phyloP scores from a whole-genome alignment of 306 rosid species.

The Rosa rugosa region DNA sequence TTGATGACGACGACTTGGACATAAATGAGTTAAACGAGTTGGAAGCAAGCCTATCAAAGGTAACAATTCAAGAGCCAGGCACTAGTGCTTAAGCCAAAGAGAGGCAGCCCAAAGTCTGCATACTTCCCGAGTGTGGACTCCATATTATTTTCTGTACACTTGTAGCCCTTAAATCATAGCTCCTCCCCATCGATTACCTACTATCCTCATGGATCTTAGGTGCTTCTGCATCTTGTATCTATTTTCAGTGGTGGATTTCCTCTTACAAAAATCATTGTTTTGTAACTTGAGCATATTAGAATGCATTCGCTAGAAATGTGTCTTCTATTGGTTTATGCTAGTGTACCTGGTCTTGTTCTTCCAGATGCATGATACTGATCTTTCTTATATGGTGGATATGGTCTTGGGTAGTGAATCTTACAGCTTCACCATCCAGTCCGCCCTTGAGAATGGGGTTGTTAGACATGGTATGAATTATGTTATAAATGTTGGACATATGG shows the following conservation, averaged over 20 bases:
- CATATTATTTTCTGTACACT: background rate
- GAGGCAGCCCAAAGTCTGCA: background rate
- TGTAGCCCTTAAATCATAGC: background rate
- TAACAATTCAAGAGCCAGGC: constrained; percentile 33
- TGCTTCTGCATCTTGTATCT: no score
- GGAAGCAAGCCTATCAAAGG: constrained; percentile 55
- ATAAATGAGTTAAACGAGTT: constrained; percentile 53
- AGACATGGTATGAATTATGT: background rate
- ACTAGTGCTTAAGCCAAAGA: background rate
- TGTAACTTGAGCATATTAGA: background rate
- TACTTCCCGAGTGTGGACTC: background rate
- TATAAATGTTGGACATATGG: no score
- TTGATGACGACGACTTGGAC: constrained; percentile 49
- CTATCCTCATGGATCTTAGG: no score
- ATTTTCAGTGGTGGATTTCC: background rate
- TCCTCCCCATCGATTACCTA: background rate
- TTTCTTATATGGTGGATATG: background rate
- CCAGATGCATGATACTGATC: background rate
- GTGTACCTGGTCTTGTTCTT: background rate
- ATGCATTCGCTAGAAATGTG: background rate
- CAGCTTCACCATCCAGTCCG: background rate
- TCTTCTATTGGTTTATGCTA: background rate
- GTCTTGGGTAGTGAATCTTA: background rate
- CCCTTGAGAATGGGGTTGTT: background rate
- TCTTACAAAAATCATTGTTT: background rate